Evolutionary conservation across 139 green algal genomes (phyloP).

Genomic region (Parachlorella kessleri): DNA sequence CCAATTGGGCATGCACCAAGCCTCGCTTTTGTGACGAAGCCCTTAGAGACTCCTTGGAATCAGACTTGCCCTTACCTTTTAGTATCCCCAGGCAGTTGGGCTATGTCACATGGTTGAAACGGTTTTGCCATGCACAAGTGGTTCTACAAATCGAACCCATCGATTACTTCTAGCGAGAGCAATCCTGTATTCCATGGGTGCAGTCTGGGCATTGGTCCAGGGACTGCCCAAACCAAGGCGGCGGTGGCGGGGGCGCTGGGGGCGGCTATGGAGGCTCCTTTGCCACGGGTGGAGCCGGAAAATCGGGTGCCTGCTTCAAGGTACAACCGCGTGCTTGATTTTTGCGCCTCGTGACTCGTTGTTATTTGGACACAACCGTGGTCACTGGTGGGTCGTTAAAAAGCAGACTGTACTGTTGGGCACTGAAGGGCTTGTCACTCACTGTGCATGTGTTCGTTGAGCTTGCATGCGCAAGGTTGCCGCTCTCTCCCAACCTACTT

Average conservation of each 20-base stretch:
- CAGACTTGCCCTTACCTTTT: neutral
- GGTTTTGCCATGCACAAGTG: neutral
- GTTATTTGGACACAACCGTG: too few species aligned
- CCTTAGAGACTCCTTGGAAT: neutral
- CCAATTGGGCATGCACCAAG: neutral
- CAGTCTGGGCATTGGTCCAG: constrained; percentile 4
- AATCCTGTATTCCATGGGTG: neutral
- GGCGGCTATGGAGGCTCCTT: neutral
- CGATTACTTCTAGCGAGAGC: too few species aligned
- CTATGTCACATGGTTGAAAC: neutral
- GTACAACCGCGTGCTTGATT: too few species aligned
- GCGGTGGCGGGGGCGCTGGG: neutral
- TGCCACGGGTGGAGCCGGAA: neutral
- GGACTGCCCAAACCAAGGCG: constrained; percentile 22
- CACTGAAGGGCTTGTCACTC: too few species aligned
- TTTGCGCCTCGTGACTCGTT: too few species aligned
- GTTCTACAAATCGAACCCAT: neutral
- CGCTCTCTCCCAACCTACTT: too few species aligned
- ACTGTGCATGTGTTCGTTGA: too few species aligned
- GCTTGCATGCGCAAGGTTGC: too few species aligned
- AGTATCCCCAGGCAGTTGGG: neutral
- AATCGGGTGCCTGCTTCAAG: constrained; percentile 6
- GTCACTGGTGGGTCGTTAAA: too few species aligned
- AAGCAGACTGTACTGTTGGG: too few species aligned
- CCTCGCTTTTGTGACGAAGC: neutral